Base-by-base conservation (phyloP, 1,284 basidiomycete genomes). In the Earliella scabrosa region DNA sequence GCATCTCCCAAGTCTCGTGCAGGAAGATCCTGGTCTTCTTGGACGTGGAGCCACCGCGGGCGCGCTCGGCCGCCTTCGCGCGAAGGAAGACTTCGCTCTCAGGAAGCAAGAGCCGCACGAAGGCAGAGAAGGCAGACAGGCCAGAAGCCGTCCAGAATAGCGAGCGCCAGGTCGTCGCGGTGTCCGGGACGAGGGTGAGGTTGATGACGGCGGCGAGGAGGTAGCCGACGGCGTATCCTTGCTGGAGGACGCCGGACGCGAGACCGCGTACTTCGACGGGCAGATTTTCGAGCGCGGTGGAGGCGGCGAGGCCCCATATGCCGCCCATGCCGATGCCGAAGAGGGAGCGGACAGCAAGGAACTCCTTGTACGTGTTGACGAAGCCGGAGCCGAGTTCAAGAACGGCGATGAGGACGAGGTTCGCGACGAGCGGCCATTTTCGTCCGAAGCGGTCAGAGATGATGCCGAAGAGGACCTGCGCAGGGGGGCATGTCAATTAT, bases 251-350 rank as follows among this genome's bases (percentile, higher is more conserved):
- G 35, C 97, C 97, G 16, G 86, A 90, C 16, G 87, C 89, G 3
- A 98, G 75, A 35, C 97, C 97, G 70, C 97, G 89, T 2, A 87
- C 82, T 59, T 92, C 90, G 26, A 91, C 85, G 0, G 96, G 95
- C 23, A 98, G 82, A 71, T 93, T 95, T 71, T 98, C 97, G 13
- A 98, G 84, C 0, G 91, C 89, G 0, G 89, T 93, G 0, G 88
- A 79, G 1, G 87, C 77, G 0, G 88, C 79, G 20, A 91, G 75
- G n/a, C 90, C 90, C 90, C 90, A 92, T 39, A 92, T 82, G 0
- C 90, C 89, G 43, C 88, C 93, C 95, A 97, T 97, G 6, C 86
- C 88, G 51, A 96, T 82, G 63, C 92, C 93, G 66, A 95, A 95
- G 41, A 93, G 76, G 4, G 88, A 85, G 26, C 92, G 83, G 6